These are phyloP conservation scores for Fusarium sp. DNA, from an alignment of 2,329 filamentous ascomycete genomes.

Conservation along the genomic window DNA sequence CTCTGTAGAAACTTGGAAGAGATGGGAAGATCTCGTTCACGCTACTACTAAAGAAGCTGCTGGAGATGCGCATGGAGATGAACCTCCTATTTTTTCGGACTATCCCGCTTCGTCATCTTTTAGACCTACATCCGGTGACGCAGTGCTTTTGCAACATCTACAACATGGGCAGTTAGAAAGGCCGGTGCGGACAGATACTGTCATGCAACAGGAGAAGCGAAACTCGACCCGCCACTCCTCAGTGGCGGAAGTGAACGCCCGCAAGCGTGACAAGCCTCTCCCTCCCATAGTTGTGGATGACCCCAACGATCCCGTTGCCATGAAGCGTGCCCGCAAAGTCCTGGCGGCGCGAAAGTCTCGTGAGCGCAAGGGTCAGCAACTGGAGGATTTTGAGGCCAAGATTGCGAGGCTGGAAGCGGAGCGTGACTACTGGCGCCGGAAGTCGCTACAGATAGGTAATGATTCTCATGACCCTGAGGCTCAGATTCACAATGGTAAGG, in stretches of 20 bases:
- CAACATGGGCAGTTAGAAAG: too few species aligned
- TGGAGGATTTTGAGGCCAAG: constrained; percentile 79
- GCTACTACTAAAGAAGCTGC: too few species aligned
- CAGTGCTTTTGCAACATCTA: too few species aligned
- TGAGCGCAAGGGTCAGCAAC: constrained; percentile 82
- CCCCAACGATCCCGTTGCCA: constrained; percentile 77
- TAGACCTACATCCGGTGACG: too few species aligned
- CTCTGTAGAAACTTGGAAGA: too few species aligned
- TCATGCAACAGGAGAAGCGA: too few species aligned
- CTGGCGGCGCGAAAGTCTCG: constrained; percentile 94
- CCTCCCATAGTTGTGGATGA: constrained; percentile 83
- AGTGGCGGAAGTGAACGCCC: constrained; percentile 76
- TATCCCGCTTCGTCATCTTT: too few species aligned
- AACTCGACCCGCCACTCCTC: constrained; percentile 73
- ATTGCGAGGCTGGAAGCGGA: constrained; percentile 77
- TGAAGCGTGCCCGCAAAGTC: constrained; percentile 95
- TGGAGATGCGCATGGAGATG: too few species aligned
- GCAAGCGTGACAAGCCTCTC: constrained; percentile 84
- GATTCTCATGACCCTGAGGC: neutral
- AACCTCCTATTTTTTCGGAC: too few species aligned
- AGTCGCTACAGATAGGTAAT: too few species aligned
- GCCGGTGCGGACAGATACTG: too few species aligned
- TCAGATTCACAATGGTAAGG: neutral
- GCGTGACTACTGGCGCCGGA: constrained; percentile 76
- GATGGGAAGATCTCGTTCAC: too few species aligned